Evolutionary conservation across 2,329 filamentous ascomycete species (phyloP).

Genomic region (Exserohilum turcica): DNA sequence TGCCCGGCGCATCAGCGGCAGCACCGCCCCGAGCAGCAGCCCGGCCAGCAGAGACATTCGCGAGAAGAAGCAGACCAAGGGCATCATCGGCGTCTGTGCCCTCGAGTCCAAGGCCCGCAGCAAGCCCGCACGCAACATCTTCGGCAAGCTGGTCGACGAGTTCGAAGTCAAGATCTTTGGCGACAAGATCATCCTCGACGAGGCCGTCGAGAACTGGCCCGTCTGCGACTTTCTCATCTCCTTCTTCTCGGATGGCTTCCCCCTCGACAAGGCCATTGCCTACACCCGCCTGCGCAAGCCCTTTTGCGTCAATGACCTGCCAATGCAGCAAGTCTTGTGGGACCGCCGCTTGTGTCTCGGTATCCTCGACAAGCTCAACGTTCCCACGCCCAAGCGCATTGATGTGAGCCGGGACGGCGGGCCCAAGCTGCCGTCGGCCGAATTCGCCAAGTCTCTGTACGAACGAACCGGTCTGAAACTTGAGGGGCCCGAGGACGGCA

Average conservation of each 20-base stretch:
- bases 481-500: conserved; percentile 71
- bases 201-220: conserved; percentile 95
- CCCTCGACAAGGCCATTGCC: conserved; percentile 93
- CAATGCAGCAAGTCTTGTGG: conserved; percentile 97
- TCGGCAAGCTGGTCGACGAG: conserved; percentile 89
- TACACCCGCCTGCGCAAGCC: conserved; percentile 93
- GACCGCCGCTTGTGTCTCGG: conserved; percentile 87
- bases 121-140: conserved; percentile 94
- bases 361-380: conserved; percentile 85
- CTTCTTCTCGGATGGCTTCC: conserved; percentile 98
- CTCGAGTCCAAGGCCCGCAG: conserved; percentile 94
- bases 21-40: conserved; percentile 81
- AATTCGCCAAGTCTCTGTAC: conserved; percentile 79
- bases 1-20: conserved; percentile 79
- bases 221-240: conserved; percentile 96
- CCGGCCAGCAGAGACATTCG: conserved; percentile 67
- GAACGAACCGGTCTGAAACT: conserved; percentile 79
- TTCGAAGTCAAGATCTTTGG: conserved; percentile 98
- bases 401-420: conserved; percentile 95
- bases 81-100: conserved; percentile 88
- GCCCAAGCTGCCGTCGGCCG: conserved; percentile 75
- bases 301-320: conserved; percentile 95
- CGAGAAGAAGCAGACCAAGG: conserved; percentile 59
- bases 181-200: conserved; percentile 97
- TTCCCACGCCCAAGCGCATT: conserved; percentile 84